Evolutionary conservation across 805 yeast genomes (phyloP), one percentile per base, ranked within the genome.

Genomic region (Spathaspora arborariae): DNA sequence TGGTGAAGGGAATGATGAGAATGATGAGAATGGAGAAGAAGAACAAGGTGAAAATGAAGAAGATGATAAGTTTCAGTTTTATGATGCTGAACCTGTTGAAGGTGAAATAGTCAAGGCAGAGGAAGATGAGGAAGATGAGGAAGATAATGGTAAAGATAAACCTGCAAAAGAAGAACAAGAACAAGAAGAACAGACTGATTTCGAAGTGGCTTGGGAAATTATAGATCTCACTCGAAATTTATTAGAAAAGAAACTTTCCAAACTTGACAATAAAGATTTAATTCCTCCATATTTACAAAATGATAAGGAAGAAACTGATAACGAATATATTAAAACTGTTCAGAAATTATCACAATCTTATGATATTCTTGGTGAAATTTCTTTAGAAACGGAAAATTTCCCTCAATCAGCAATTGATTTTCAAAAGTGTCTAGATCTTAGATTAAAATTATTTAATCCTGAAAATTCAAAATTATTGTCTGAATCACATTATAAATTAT

Each of bases 351-450:
- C 91, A 0, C 91, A 88, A 47, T 78, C 84, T 1, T 85, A 82
- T 60, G 91, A 86, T 57, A 64, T 91, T 9, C 71, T 90, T 15
- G 98, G 98, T 26, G 97, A 92, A 60, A 85, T 91, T 8, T 84
- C 96, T 0, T 71, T 91, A 39, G 99, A 92, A 59, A 80, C 94
- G 1, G 97, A 92, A 56, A 88, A 88, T 63, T 90, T 90, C 63
- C 66, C 72, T 13, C 95, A 88, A 62, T 88, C 97, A 0, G 78
- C 84, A 0, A 68, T 68, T 16, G 96, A 91, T 62, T 80, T 89
- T 47, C 68, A 73, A 41, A 65, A 77, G 16, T 73, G 88, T 36
- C 71, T 87, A 27, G 65, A 76, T 22, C 64, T 84, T 39, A 76
- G 87, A 60, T 58, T 67, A 42, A 65, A 78, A 46, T 59, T 86